A percentile compares a stretch with the other conserved stretches of the same genome.
These are phyloP conservation scores for Chondrostereum purpureum DNA, from an alignment of 1,284 basidiomycete species.

Conservation along the genomic window DNA sequence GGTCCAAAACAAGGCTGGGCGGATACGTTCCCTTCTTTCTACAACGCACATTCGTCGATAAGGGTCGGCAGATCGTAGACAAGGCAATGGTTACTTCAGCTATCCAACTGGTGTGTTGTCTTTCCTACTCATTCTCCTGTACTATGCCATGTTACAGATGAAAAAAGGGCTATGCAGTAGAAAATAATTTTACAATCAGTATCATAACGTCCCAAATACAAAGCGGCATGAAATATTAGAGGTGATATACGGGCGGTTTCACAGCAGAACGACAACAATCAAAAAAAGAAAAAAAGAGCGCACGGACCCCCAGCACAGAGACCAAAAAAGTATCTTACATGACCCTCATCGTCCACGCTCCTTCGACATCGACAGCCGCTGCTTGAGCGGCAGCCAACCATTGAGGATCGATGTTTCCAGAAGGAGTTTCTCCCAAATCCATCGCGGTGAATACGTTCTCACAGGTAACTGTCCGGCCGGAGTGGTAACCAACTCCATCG, in stretches of 20 bases:
- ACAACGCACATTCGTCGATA: too few relatives aligned
- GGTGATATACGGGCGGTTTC: constrained; percentile 11
- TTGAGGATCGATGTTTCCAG: constrained; percentile 43
- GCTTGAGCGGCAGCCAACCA: constrained; percentile 66
- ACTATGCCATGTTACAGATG: too few relatives aligned
- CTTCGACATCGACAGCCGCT: constrained; percentile 48
- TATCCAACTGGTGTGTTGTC: too few relatives aligned
- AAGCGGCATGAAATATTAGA: too few relatives aligned
- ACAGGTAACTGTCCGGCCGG: constrained; percentile 75
- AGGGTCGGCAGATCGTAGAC: too few relatives aligned
- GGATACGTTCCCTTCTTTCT: too few relatives aligned
- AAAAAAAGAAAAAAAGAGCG: background rate
- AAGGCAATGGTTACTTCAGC: too few relatives aligned
- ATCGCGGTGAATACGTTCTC: constrained; percentile 72
- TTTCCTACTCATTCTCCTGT: too few relatives aligned
- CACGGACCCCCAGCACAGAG: background rate
- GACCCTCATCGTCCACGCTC: constrained; percentile 63
- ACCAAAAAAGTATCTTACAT: constrained; percentile 38
- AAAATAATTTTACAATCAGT: constrained; percentile 11
- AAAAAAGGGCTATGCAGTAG: constrained; percentile 10
- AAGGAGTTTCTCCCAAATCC: constrained; percentile 41
- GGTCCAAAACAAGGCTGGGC: too few relatives aligned
- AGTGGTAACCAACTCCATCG: constrained; percentile 79
- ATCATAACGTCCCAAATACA: constrained; percentile 2
- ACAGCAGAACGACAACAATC: constrained; percentile 17